These are phyloP conservation scores for Endotrypanum monterogeii DNA, from an alignment of 208 protist species.

Conservation along the genomic window DNA sequence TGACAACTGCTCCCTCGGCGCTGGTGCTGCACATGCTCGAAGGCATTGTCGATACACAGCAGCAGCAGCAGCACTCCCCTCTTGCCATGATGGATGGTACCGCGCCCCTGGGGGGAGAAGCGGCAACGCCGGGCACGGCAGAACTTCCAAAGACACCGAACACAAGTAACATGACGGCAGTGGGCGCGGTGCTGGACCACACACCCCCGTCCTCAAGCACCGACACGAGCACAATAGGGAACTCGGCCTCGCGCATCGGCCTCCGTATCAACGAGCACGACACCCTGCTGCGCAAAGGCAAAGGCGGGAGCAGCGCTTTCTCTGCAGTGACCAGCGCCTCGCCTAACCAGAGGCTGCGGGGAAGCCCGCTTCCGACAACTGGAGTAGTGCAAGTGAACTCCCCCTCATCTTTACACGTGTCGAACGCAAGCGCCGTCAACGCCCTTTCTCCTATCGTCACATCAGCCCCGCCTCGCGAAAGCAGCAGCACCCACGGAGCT, in stretches of 20 bases:
- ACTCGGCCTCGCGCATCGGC: background rate
- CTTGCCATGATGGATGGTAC: background rate
- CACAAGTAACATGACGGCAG: slow-evolving; percentile 3
- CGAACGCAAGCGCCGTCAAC: background rate
- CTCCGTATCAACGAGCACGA: background rate
- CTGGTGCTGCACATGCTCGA: slow-evolving; percentile 35
- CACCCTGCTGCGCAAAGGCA: background rate
- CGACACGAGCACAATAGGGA: slow-evolving; percentile 8
- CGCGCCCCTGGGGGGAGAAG: background rate
- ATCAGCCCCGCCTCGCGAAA: background rate
- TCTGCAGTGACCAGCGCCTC: background rate
- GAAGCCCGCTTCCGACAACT: background rate
- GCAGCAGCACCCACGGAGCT: background rate
- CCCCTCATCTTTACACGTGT: slow-evolving; percentile 5
- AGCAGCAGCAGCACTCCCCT: background rate
- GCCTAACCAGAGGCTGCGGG: background rate
- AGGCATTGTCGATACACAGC: slow-evolving; percentile 19
- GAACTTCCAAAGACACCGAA: slow-evolving; percentile 17
- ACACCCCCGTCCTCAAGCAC: slow-evolving; percentile 20
- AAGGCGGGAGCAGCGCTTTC: background rate
- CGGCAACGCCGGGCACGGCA: background rate
- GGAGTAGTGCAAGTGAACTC: background rate
- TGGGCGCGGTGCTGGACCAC: background rate
- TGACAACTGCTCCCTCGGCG: slow-evolving; percentile 25
- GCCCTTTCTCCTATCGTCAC: background rate